Evolutionary conservation across 2,329 filamentous ascomycete genomes (phyloP).

Genomic region (Aspergillus nomiae): DNA sequence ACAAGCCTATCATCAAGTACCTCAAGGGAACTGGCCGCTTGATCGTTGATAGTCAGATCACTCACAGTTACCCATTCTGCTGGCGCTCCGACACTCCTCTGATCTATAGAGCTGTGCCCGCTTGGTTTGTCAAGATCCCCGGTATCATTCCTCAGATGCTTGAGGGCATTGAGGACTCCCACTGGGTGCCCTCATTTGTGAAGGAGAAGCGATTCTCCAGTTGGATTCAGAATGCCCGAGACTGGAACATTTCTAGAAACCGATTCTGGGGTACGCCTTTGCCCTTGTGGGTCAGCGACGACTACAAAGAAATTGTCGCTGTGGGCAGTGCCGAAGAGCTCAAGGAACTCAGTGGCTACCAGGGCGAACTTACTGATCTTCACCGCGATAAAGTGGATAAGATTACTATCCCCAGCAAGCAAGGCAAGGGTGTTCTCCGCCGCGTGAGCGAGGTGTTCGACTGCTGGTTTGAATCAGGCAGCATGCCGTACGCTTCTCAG

Average conservation of each 20-base stretch:
- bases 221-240: constrained; percentile 87
- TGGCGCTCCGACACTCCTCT: constrained; percentile 92
- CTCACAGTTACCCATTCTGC: constrained; percentile 91
- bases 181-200: constrained; percentile 89
- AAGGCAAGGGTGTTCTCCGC: constrained; percentile 79
- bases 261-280: constrained; percentile 95
- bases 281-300: constrained; percentile 88
- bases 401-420: constrained; percentile 89
- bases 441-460: constrained; percentile 90
- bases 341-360: constrained; percentile 80
- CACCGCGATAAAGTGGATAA: constrained; percentile 92
- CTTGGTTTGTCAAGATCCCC: constrained; percentile 91
- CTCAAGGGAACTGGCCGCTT: constrained; percentile 76
- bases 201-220: constrained; percentile 89
- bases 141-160: constrained; percentile 84
- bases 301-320: constrained; percentile 82
- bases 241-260: constrained; percentile 95
- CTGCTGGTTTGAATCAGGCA: constrained; percentile 96
- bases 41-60: constrained; percentile 82
- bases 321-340: constrained; percentile 83
- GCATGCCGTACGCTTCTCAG: constrained; percentile 89
- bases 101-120: constrained; percentile 88
- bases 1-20: constrained; percentile 90
- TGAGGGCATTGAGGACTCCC: constrained; percentile 82
- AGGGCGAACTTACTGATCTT: constrained; percentile 79